Evolutionary conservation across 163 green algal genomes (phyloP).

Genomic region (Volvox carteri): DNA sequence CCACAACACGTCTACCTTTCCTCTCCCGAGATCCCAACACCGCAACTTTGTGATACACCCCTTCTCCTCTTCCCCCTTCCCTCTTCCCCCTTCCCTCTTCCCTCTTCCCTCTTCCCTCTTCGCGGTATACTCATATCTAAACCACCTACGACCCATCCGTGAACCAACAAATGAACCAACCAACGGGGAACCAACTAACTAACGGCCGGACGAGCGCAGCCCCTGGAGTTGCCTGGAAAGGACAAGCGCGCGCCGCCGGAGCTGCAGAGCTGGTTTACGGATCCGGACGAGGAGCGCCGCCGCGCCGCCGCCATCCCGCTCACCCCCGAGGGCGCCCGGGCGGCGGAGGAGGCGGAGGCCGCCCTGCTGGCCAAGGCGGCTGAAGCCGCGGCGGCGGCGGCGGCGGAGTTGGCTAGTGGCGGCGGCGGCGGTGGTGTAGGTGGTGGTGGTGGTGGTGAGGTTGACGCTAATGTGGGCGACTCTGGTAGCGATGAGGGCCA

Average conservation of each 20-base stretch:
- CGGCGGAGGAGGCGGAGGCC: constrained; percentile 3
- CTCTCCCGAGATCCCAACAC: too few relatives aligned
- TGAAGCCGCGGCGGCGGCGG: background rate
- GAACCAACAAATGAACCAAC: too few relatives aligned
- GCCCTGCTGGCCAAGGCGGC: background rate
- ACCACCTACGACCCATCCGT: too few relatives aligned
- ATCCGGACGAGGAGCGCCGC: constrained; percentile 25
- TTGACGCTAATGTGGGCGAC: too few relatives aligned
- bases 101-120: background rate
- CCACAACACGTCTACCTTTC: too few relatives aligned
- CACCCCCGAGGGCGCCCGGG: constrained; percentile 7
- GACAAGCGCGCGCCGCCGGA: background rate
- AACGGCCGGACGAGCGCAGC: too few relatives aligned
- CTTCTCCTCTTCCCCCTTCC: background rate
- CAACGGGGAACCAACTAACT: too few relatives aligned
- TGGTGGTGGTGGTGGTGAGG: background rate
- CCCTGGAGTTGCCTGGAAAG: constrained; percentile 23
- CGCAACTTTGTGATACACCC: too few relatives aligned
- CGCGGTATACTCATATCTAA: too few relatives aligned
- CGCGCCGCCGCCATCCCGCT: constrained; percentile 35
- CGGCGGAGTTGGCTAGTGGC: too few relatives aligned
- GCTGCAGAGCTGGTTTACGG: constrained; percentile 43
- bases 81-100: background rate
- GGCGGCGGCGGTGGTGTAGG: background rate
- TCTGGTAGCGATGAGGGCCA: too few relatives aligned